Evolutionary conservation across 1,284 basidiomycete genomes (phyloP), one percentile per base, ranked within the genome.

Genomic region (Pyrrhoderma noxium): DNA sequence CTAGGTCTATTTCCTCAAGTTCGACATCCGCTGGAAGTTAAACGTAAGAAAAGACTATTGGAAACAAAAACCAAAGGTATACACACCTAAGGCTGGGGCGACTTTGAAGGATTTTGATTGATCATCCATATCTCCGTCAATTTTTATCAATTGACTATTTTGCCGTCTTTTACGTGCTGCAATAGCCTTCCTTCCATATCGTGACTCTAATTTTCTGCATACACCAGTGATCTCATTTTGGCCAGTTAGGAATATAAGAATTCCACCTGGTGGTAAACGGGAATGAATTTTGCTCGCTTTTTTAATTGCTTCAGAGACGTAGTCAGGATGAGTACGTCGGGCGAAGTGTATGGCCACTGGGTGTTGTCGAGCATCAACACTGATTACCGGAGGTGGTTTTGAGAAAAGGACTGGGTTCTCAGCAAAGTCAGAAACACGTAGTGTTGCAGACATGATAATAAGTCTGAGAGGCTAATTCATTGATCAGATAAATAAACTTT

Each of bases 381-480:
- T 87, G 65, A 99, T 86, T 46, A 98, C 79, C 0, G 96, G 96
- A 13, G 96, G 95, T 3, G 90, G 82, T 0, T 72, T 73, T 0
- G 82, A 58, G 68, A 99, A 99, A 2, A 99, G 74, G 0, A 80
- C 80, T 45, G 71, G 77, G 68, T 99, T 99, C 56, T 88, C 80
- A 0, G 88, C 85, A 62, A 99, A 99, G 67, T 99, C 96, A 47
- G 83, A 81, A 21, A 98, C 87, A 22, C 94, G 89, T 4, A 99
- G 78, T 0, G 96, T 99, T 1, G 96, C 96, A 38, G 95, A 99
- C 96, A 99, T 99, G 70, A 99, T 96, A 56, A 99, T 82, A 39
- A 99, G 74, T 9, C 96, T 82, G 5, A 99, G 70, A 8, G 95
- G 95, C 77, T 90, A 60, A 31, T 35, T 51, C 14, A 39, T 13